Evolutionary conservation across 1,284 basidiomycete species (phyloP).

Genomic region (Pholiota adiposa): DNA sequence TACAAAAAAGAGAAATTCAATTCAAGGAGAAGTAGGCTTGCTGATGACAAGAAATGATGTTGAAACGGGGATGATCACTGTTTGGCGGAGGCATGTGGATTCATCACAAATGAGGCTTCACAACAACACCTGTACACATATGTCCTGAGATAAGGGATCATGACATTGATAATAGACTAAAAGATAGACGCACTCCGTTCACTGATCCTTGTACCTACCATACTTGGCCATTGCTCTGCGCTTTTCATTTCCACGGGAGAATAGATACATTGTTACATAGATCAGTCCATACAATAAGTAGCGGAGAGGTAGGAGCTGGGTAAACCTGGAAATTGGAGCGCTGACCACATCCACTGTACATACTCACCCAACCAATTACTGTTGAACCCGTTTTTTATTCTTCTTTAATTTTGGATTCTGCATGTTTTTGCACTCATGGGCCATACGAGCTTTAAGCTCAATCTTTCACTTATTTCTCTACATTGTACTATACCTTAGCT

Average conservation of each 20-base stretch:
- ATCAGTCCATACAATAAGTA: slow-evolving; percentile 20
- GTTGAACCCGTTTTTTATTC: too few species aligned
- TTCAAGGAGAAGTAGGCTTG: slow-evolving; percentile 23
- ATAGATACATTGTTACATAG: slow-evolving; percentile 17
- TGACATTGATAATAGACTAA: not conserved
- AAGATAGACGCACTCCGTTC: not conserved
- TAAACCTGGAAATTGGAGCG: slow-evolving; percentile 8
- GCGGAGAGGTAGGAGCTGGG: slow-evolving; percentile 1
- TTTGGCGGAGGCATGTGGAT: slow-evolving; percentile 28
- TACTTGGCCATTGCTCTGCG: not conserved
- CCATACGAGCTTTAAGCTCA: too few species aligned
- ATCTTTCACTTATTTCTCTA: too few species aligned
- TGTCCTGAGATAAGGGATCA: not conserved
- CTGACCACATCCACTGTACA: slow-evolving; percentile 3
- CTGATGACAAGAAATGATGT: slow-evolving; percentile 29
- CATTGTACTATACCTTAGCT: too few species aligned
- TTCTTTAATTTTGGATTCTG: too few species aligned
- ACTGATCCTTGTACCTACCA: not conserved
- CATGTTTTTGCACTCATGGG: too few species aligned
- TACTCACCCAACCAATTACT: too few species aligned
- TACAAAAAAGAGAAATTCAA: slow-evolving; percentile 26
- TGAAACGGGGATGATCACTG: slow-evolving; percentile 28
- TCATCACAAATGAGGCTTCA: slow-evolving; percentile 21
- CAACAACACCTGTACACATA: slow-evolving; percentile 22
- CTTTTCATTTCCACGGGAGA: slow-evolving; percentile 4